A percentile compares a stretch with the other conserved stretches of the same genome.
These are phyloP conservation scores for Saussurea involucrata DNA, from an alignment of 129 eudicot species.

Conservation along the genomic window DNA sequence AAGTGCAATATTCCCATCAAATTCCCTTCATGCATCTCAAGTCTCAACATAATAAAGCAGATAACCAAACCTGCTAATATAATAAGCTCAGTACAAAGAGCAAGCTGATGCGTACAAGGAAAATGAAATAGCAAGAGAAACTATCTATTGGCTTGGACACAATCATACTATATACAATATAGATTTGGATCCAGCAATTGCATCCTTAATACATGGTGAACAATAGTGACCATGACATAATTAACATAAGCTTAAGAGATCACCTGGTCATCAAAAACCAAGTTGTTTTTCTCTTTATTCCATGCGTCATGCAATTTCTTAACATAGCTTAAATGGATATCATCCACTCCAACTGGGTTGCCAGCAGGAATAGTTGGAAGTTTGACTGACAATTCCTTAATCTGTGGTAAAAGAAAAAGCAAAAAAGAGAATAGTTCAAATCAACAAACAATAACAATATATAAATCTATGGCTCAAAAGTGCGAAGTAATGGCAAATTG, in stretches of 20 bases:
- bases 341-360: constrained; percentile 35
- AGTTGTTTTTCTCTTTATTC: constrained; percentile 49
- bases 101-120: neutral
- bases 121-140: neutral
- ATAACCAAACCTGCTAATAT: constrained; percentile 10
- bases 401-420: constrained; percentile 29
- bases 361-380: constrained; percentile 40
- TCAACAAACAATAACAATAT: neutral
- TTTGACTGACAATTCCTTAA: constrained; percentile 29
- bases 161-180: neutral
- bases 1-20: constrained; percentile 11
- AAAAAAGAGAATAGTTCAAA: neutral
- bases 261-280: constrained; percentile 74
- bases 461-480: neutral
- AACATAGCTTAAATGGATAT: constrained; percentile 36
- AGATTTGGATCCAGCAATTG: neutral
- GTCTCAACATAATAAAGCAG: constrained; percentile 1
- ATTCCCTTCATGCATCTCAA: constrained; percentile 11
- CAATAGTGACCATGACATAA: neutral
- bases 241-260: neutral
- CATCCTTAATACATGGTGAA: neutral
- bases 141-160: neutral
- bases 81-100: neutral
- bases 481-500: neutral
- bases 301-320: constrained; percentile 65